These are phyloP conservation scores for Santalum album DNA, from an alignment of 164 flowering plant species.

Conservation along the genomic window DNA sequence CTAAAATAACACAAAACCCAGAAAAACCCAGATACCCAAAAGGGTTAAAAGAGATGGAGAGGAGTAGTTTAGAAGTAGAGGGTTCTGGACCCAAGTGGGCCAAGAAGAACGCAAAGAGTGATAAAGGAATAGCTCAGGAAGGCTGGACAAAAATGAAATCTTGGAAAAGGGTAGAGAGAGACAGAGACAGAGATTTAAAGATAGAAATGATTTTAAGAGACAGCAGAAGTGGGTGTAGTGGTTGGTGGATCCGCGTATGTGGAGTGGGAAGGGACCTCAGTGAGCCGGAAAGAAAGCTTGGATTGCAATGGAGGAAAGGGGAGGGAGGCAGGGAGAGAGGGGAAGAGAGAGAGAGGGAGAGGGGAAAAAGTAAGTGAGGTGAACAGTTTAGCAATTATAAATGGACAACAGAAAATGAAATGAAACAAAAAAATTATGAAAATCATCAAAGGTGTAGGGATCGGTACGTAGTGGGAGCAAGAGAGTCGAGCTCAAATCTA, in stretches of 20 bases:
- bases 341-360: constrained; percentile 28
- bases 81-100: constrained; percentile 18
- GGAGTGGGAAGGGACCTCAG: constrained; percentile 20
- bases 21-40: constrained; percentile 23
- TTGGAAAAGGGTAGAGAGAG: constrained; percentile 8
- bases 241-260: constrained; percentile 33
- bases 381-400: neutral
- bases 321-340: too few relatives aligned
- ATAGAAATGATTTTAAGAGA: constrained; percentile 1
- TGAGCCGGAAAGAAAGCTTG: constrained; percentile 52
- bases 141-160: constrained; percentile 32
- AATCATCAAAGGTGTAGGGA: constrained; percentile 14
- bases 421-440: constrained; percentile 26
- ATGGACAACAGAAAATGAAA: neutral
- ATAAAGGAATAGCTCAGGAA: constrained; percentile 13
- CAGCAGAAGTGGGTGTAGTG: constrained; percentile 31
- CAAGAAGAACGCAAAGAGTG: constrained; percentile 22
- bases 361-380: constrained; percentile 3
- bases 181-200: constrained; percentile 2
- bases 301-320: constrained; percentile 70
- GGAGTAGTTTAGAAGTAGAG: constrained; percentile 36
- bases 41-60: constrained; percentile 13
- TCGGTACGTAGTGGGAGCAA: neutral
- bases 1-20: constrained; percentile 21
- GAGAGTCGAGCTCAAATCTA: constrained; percentile 12